phyloP scores from a whole-genome alignment of 2,329 filamentous ascomycete species.

The Penicillium paneum region DNA sequence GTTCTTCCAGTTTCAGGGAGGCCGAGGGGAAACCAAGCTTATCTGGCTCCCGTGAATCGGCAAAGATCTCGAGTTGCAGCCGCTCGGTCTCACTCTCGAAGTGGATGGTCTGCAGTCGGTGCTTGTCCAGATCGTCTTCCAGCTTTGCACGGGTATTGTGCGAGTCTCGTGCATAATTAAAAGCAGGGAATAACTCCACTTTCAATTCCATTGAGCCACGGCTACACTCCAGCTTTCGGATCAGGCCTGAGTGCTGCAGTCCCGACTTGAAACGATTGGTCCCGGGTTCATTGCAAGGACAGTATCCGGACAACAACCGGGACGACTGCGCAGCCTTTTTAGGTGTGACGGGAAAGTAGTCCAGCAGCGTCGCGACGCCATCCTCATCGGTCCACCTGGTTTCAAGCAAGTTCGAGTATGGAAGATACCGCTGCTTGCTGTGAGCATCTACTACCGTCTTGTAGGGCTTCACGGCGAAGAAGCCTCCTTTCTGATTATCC shows the following conservation, averaged over 20 bases:
- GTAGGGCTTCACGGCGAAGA: conserved; percentile 62
- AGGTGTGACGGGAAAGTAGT: conserved; percentile 72
- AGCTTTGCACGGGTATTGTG: conserved; percentile 46
- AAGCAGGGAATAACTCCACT: conserved; percentile 69
- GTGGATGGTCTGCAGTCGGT: conserved; percentile 58
- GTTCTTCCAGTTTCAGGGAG: conserved; percentile 54
- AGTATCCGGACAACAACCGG: conserved; percentile 33
- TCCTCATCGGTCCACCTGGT: conserved; percentile 75
- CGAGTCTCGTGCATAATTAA: conserved; percentile 64
- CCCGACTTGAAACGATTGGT: conserved; percentile 50
- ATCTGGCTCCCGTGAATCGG: conserved; percentile 57
- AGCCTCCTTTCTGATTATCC: conserved; percentile 71
- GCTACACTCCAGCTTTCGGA: conserved; percentile 69
- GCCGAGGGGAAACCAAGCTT: conserved; percentile 49
- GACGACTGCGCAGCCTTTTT: conserved; percentile 47
- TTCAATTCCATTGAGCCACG: conserved; percentile 64
- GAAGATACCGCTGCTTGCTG: conserved; percentile 74
- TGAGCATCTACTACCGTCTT: conserved; percentile 51
- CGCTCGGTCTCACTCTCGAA: conserved; percentile 60
- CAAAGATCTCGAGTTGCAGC: conserved; percentile 65
- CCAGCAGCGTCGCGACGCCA: conserved; percentile 68
- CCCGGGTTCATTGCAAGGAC: conserved; percentile 37
- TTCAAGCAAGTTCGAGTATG: conserved; percentile 70
- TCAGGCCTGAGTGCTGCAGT: conserved; percentile 49
- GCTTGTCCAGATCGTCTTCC: conserved; percentile 37